These are phyloP conservation scores for Stephania cephalantha DNA, from an alignment of 164 flowering plant genomes.

Conservation along the genomic window DNA sequence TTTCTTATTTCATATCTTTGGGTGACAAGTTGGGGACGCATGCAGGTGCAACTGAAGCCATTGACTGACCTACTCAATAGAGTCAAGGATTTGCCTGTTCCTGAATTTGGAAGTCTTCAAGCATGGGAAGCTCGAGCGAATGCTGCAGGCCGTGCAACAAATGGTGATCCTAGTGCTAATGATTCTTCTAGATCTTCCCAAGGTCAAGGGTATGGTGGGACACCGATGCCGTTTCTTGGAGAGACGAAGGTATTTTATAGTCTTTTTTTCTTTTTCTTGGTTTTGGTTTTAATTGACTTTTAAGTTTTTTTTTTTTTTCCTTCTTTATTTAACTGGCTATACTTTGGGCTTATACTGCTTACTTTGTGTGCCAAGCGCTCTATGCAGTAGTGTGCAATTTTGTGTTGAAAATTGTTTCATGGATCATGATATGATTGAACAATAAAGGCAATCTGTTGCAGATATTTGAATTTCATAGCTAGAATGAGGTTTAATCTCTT, in stretches of 20 bases:
- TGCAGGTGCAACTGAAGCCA: slow-evolving; percentile 86
- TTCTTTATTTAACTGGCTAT: not conserved
- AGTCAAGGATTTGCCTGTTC: slow-evolving; percentile 78
- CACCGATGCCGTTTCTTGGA: slow-evolving; percentile 83
- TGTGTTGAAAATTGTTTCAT: not conserved
- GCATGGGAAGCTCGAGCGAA: slow-evolving; percentile 85
- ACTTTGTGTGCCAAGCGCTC: not conserved
- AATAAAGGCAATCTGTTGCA: not conserved
- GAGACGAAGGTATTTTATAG: slow-evolving; percentile 61
- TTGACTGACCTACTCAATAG: slow-evolving; percentile 70
- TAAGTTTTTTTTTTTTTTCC: not conserved
- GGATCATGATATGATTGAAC: not conserved
- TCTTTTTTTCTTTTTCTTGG: not conserved
- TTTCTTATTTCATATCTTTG: not conserved
- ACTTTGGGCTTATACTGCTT: not conserved
- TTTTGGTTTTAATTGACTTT: not conserved
- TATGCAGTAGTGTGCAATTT: not conserved
- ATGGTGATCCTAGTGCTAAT: slow-evolving; percentile 48
- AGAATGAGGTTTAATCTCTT: not conserved
- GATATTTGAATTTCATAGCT: not conserved
- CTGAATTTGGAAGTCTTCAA: slow-evolving; percentile 82
- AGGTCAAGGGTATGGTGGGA: slow-evolving; percentile 60
- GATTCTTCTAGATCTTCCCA: slow-evolving; percentile 65
- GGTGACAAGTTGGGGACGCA: slow-evolving; percentile 9
- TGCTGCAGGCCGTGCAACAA: slow-evolving; percentile 52